Base-by-base conservation (phyloP, 1,284 basidiomycete species). In the Mrakiaceae sp. region DNA sequence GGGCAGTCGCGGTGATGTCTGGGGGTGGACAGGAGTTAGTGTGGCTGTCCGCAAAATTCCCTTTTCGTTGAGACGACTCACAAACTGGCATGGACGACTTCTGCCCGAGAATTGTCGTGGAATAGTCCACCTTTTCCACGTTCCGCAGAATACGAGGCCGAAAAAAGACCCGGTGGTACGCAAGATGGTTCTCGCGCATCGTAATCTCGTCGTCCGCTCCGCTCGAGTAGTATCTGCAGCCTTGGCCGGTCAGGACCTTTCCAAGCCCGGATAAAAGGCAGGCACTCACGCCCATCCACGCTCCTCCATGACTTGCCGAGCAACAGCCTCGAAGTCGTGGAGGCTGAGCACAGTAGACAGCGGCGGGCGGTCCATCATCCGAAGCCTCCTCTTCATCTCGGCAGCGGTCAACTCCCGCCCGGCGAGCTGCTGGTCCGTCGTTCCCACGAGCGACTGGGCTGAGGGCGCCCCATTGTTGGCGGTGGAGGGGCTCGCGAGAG, bases 131-230 rank as follows among this genome's bases (percentile, higher is more conserved):
- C 3, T 80, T 79, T 9, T 83, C 83, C 9, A 97, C 91, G 71
- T 96, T 84, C 40, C 90, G 83, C 8, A 97, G 78, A 53, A 97
- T 81, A 12, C 91, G 83, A 10, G 93, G 93, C 14, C 93, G 82
- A 80, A 97, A 96, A 92, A 93, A 97, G 70, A 97, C 82, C 64
- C 90, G 79, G 69, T 91, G 89, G 73, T 87, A 97, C 0, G 90
- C 90, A 58, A 84, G 81, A 66, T 87, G 87, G 73, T 96, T 96
- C 75, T 97, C 92, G 40, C 92, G 81, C 75, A 83, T 83, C 48
- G 87, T 93, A 70, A 91, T 88, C 75, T 92, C 90, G 71, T 92
- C 90, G 72, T 93, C 90, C 10, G 89, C 84, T 11, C 89, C 90
- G 14, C 73, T 75, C 4, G 66, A 72, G 62, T 71, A 64, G 50